Percentiles rank a stretch among this genome's conserved stretches.
phyloP scores from a whole-genome alignment of 441 rosid species.

The Dalechampia spathulata region DNA sequence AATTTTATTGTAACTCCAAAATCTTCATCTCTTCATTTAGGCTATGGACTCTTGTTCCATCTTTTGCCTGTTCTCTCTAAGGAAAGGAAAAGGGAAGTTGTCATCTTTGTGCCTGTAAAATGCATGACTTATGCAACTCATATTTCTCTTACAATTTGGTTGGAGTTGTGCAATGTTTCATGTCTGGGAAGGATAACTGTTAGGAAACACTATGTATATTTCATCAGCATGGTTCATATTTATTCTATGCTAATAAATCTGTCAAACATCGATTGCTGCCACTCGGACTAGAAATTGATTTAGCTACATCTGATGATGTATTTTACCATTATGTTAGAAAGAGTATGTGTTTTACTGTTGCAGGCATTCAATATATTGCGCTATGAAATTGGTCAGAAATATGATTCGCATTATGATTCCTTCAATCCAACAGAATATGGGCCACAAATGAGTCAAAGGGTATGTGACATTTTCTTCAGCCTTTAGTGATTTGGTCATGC shows the following conservation, averaged over 20 bases:
- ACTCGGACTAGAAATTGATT: too few relatives aligned
- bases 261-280: neutral
- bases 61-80: neutral
- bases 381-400: slow-evolving; percentile 64
- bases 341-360: slow-evolving; percentile 22
- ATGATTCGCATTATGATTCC: slow-evolving; percentile 66
- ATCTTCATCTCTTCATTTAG: too few relatives aligned
- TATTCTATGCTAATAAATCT: neutral
- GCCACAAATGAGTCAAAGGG: slow-evolving; percentile 84
- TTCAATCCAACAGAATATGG: slow-evolving; percentile 75
- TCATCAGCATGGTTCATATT: neutral
- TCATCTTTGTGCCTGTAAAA: neutral
- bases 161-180: too few relatives aligned
- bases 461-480: slow-evolving; percentile 18
- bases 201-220: neutral
- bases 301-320: too few relatives aligned
- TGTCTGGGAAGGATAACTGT: neutral
- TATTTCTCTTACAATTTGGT: neutral
- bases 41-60: neutral
- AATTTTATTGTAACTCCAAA: too few relatives aligned
- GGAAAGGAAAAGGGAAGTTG: too few relatives aligned
- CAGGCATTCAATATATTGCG: slow-evolving; percentile 69
- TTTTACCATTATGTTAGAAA: too few relatives aligned
- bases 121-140: neutral
- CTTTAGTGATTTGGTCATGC: slow-evolving; percentile 8